Evolutionary conservation across 129 eudicot species (phyloP).

Genomic region (Artemisia annua): DNA sequence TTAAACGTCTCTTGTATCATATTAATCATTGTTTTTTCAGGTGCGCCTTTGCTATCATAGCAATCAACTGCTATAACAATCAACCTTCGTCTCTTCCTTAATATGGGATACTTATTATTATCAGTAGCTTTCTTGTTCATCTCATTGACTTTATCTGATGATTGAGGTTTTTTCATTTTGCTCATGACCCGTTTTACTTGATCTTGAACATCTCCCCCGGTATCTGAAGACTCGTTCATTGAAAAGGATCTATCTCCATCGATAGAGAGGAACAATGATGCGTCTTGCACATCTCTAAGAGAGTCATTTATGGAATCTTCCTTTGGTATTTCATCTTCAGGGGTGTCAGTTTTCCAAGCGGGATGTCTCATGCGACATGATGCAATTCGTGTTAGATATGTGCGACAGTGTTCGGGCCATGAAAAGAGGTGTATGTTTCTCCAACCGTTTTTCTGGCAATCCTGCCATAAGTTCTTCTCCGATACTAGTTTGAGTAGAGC

Average conservation of each 20-base stretch:
- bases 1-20: conserved; percentile 54
- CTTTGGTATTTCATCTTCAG: conserved; percentile 49
- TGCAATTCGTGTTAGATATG: conserved; percentile 74
- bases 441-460: conserved; percentile 79
- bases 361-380: conserved; percentile 96
- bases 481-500: conserved; percentile 87
- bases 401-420: conserved; percentile 94
- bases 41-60: conserved; percentile 69
- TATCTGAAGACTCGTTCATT: conserved; percentile 51
- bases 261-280: conserved; percentile 72
- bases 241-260: conserved; percentile 70
- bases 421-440: conserved; percentile 87
- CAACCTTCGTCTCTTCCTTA: conserved; percentile 67
- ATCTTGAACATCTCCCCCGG: conserved; percentile 59
- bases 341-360: conserved; percentile 86
- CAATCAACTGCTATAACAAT: conserved; percentile 83
- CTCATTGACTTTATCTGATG: conserved; percentile 35
- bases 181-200: conserved; percentile 76
- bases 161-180: conserved; percentile 55
- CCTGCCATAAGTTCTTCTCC: conserved; percentile 83
- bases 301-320: conserved; percentile 80
- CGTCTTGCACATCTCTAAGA: conserved; percentile 72
- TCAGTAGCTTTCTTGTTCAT: conserved; percentile 22
- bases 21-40: conserved; percentile 60
- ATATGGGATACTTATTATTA: conserved; percentile 50